Conservation (phyloP, 176 grass and related monocot genomes). For the Juncus inflexus region DNA sequence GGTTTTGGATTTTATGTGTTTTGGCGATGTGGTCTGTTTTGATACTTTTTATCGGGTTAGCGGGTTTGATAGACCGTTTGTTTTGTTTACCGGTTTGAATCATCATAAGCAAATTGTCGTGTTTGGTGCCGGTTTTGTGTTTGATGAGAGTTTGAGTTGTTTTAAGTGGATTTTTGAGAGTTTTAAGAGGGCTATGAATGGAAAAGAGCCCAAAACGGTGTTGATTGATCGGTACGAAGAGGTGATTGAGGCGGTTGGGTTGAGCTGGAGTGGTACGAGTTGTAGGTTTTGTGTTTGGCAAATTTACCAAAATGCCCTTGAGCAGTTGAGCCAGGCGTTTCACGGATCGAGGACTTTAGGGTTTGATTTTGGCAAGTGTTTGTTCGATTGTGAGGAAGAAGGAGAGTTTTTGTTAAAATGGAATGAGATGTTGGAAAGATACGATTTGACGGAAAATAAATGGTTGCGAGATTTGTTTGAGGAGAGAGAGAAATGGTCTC, state of each 20-base stretch:
- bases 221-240: constrained; percentile 54
- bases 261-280: constrained; percentile 39
- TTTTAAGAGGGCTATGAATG: constrained; percentile 83
- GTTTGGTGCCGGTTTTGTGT: constrained; percentile 78
- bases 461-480: constrained; percentile 69
- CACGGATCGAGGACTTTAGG: constrained; percentile 80
- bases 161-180: constrained; percentile 80
- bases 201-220: constrained; percentile 65
- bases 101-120: constrained; percentile 84
- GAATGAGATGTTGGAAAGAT: constrained; percentile 75
- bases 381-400: constrained; percentile 81
- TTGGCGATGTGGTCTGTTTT: constrained; percentile 85
- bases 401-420: constrained; percentile 64
- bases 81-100: constrained; percentile 83
- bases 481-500: constrained; percentile 76
- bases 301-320: constrained; percentile 80
- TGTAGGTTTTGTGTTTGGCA: constrained; percentile 91
- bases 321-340: constrained; percentile 75
- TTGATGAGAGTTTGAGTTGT: constrained; percentile 70
- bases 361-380: constrained; percentile 69
- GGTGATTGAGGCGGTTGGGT: constrained; percentile 50
- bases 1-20: constrained; percentile 65
- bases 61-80: constrained; percentile 69
- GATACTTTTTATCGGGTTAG: constrained; percentile 65
- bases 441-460: constrained; percentile 78